Evolutionary conservation across 148 eudicot genomes (phyloP).

Genomic region (Diospyros lotus): DNA sequence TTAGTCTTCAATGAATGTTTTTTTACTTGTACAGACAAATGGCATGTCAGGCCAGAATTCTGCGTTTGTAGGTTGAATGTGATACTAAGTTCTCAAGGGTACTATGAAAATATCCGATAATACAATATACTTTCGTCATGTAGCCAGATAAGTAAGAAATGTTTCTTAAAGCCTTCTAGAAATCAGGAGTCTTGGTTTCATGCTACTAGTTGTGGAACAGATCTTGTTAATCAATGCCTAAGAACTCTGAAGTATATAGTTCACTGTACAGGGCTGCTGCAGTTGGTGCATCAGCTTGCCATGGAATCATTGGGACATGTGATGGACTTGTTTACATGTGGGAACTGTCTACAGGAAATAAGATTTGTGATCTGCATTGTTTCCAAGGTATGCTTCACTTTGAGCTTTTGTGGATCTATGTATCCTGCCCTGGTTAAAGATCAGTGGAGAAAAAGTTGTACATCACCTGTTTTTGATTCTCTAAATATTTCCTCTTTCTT

Average conservation of each 20-base stretch:
- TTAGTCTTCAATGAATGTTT: not conserved
- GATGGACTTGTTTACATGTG: constrained; percentile 68
- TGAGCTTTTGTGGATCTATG: too few relatives aligned
- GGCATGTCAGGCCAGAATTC: not conserved
- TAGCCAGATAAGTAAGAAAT: too few relatives aligned
- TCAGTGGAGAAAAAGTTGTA: not conserved
- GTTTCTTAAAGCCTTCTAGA: not conserved
- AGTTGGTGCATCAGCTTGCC: constrained; percentile 57
- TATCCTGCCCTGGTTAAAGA: not conserved
- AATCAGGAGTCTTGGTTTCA: not conserved
- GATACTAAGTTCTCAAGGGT: not conserved
- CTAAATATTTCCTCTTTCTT: not conserved
- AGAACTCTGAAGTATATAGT: not conserved
- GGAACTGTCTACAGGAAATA: constrained; percentile 67
- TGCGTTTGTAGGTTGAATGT: too few relatives aligned
- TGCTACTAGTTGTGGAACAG: not conserved
- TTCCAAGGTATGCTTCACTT: constrained; percentile 50
- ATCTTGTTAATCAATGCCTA: constrained; percentile 1
- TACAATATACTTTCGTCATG: too few relatives aligned
- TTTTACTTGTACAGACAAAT: not conserved
- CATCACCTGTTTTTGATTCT: not conserved
- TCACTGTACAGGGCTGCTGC: constrained; percentile 47
- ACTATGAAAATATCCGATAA: not conserved
- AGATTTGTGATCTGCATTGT: constrained; percentile 42
- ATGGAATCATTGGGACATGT: constrained; percentile 71